Evolutionary conservation across 176 grass and related monocot genomes (phyloP), one percentile per base, ranked within the genome.

Genomic region (Chloris gayana): DNA sequence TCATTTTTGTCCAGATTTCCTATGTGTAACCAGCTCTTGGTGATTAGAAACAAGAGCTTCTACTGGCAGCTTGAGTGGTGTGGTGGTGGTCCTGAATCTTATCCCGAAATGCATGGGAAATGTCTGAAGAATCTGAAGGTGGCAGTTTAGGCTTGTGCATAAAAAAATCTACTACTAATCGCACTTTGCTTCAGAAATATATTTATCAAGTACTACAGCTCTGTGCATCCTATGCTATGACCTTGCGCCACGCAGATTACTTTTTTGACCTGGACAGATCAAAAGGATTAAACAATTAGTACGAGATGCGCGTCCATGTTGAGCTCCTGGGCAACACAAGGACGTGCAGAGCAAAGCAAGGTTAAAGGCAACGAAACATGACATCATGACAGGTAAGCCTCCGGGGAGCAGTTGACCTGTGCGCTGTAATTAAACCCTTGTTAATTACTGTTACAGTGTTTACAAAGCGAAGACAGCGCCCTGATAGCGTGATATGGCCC

Each of bases 391-490:
- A 58, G 76, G 66, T 83, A 39, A 66, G 27, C 67, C 38, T 31
- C 59, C 73, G 49, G 67, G 67, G 73, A 77, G 39, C 78, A 86
- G 88, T 82, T 89, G 88, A 86, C 88, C 65, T 86, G 73, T 6
- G 68, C 66, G 41, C 38, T 51, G 78, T 67, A 82, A 39, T 62
- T 62, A 65, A 85, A 67, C 73, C 44, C n/a, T 51, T 45, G 58
- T 33, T 65, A 34, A 76, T 10, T 24, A 58, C 14, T 67, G 37
- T 85, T 73, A 78, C 88, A 73, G 83, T 89, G 79, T 65, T 89
- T 86, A 73, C 39, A 69, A 86, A 89, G 88, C 73, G 74, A 82
- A 17, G 79, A 78, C 83, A 54, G 19, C 59, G 85, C 73, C 82
- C 79, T 89, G 83, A 86, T 79, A 78, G 68, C 19, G 39, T 54